Evolutionary conservation across 2,329 filamentous ascomycete genomes (phyloP).

Genomic region (Calonectria fujianensis): DNA sequence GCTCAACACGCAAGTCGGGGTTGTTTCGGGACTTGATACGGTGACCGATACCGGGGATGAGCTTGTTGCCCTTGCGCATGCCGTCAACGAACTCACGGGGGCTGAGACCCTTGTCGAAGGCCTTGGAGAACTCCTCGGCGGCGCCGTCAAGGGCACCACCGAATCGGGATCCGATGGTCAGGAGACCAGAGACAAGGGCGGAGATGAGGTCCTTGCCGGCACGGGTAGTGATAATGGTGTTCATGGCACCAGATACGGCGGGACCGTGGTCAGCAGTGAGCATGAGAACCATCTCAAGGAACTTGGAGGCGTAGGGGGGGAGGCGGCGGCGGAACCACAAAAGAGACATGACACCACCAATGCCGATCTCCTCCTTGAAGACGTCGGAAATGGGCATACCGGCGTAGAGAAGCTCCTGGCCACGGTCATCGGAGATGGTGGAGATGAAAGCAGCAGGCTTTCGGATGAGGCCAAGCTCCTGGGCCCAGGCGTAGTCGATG

Average conservation of each 20-base stretch:
- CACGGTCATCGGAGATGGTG: conserved; percentile 99
- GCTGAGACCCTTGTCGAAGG: conserved; percentile 97
- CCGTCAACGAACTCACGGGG: conserved; percentile 99
- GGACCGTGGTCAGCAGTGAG: conserved; percentile 99
- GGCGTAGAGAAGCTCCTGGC: conserved; percentile 98
- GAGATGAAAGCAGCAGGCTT: conserved; percentile 99
- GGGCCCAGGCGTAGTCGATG: conserved; percentile 99
- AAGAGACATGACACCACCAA: conserved; percentile 99
- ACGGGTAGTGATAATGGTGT: conserved; percentile 99
- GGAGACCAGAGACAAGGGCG: conserved; percentile 94
- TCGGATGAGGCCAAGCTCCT: conserved; percentile 99
- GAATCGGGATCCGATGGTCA: conserved; percentile 98
- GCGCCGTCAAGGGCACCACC: conserved; percentile 98
- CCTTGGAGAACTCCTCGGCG: conserved; percentile 98
- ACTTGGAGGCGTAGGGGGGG: conserved; percentile 96
- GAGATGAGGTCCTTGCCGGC: conserved; percentile 99
- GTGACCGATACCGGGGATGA: conserved; percentile 99
- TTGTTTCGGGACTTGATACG: conserved; percentile 99
- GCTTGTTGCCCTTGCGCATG: conserved; percentile 99
- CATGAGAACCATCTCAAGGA: conserved; percentile 99
- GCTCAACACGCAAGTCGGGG: conserved; percentile 98
- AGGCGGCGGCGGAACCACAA: conserved; percentile 99
- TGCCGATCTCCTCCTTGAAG: conserved; percentile 98
- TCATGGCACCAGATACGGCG: conserved; percentile 99
- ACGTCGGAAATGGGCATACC: conserved; percentile 99